Base-by-base conservation (phyloP, 2,329 filamentous ascomycete genomes). In the Scedosporium apiospermum region DNA sequence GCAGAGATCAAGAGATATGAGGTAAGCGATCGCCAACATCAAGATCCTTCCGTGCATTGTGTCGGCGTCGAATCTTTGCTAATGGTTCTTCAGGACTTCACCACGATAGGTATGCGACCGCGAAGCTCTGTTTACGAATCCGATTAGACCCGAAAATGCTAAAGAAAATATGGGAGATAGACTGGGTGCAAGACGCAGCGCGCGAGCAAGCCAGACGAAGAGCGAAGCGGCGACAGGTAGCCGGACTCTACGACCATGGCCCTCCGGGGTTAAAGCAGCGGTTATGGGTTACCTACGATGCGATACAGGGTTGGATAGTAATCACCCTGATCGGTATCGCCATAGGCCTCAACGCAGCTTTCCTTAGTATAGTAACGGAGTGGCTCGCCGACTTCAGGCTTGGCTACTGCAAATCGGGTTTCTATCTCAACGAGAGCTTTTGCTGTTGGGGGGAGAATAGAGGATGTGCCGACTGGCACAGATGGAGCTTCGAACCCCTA, bases 1-100 rank as follows among this genome's bases (percentile, higher is more conserved):
- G 93, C 90, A 27, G 89, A 97, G 79, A 98, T 99, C 73, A 97
- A 97, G 78, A 85, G 93, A 77, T 99, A 99, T 77, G 95, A 96
- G 78, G 85, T 88, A 73, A 66, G 75, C 53, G n/a, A 46, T 51
- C 30, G 57, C 58, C 21, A 7, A 58, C 12, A 44, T 23, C 21
- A 7, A 60, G 9, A 44, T 23, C 16, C 18, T 51, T 9, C 21
- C 34, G 9, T 26, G 53, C 49, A 61, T 63, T 16, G 55, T 60
- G 18, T 61, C 63, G 53, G 30, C 34, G 41, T 21, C 23, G 55
- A 59, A 53, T 66, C 38, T 57, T 60, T 42, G 57, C 60, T 64
- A 60, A 64, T 49, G 57, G 16, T 23, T 18, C 12, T 30, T 12
- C 63, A 77, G 83, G 95, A 99, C 76, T 99, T 99, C 73, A 96